Percentiles rank a stretch among this genome's conserved stretches.
These are phyloP conservation scores for Pelargonium fulgidum DNA, from an alignment of 441 rosid genomes.

Conservation along the genomic window DNA sequence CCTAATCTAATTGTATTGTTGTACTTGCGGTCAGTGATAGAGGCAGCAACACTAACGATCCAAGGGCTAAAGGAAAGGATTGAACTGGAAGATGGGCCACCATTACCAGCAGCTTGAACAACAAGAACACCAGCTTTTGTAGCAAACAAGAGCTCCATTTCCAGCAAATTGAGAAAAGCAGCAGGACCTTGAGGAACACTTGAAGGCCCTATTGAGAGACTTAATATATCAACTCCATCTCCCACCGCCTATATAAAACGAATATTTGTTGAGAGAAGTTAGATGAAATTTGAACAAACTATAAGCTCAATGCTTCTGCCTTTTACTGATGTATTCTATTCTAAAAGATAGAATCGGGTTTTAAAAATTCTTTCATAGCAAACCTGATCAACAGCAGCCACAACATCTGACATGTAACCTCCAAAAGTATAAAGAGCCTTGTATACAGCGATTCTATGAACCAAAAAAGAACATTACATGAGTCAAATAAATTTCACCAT, in stretches of 20 bases:
- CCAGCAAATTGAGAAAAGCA: constrained; percentile 25
- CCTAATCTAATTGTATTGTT: constrained; percentile 22
- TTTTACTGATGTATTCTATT: neutral
- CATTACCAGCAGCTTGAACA: constrained; percentile 32
- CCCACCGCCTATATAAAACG: constrained; percentile 27
- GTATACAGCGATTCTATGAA: constrained; percentile 28
- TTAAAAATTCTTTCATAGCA: constrained; percentile 1
- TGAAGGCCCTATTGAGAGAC: constrained; percentile 31
- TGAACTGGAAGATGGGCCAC: constrained; percentile 28
- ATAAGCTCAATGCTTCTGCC: neutral
- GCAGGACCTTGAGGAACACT: constrained; percentile 30
- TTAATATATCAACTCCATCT: constrained; percentile 31
- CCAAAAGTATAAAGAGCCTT: constrained; percentile 31
- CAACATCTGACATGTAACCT: constrained; percentile 32
- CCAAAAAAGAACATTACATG: neutral
- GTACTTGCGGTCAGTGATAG: constrained; percentile 27
- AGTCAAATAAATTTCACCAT: neutral
- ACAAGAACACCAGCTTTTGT: constrained; percentile 30
- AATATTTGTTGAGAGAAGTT: constrained; percentile 1
- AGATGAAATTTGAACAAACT: neutral
- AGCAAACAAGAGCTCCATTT: constrained; percentile 30
- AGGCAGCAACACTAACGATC: constrained; percentile 32
- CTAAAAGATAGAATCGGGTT: neutral
- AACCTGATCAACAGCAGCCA: constrained; percentile 36
- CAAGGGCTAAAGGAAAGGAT: constrained; percentile 31